Evolutionary conservation across 345 rosid species (phyloP).

Genomic region (Psidium friedrichsthalianum): DNA sequence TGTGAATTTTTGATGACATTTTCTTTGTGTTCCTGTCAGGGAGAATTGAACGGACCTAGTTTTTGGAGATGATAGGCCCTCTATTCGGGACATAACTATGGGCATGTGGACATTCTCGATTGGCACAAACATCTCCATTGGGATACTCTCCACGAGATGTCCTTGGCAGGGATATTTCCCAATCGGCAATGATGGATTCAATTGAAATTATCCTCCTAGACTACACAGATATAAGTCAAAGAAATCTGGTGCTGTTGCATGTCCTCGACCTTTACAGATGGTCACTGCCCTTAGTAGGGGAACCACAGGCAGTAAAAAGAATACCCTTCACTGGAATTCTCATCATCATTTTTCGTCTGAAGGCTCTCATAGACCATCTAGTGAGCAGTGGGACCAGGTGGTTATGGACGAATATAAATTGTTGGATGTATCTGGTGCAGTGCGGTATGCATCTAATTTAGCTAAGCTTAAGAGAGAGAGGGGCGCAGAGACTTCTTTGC

Average conservation of each 20-base stretch:
- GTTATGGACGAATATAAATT: constrained; percentile 57
- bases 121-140: constrained; percentile 36
- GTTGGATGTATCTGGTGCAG: constrained; percentile 77
- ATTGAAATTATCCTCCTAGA: constrained; percentile 22
- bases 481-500: constrained; percentile 61
- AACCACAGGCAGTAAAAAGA: constrained; percentile 37
- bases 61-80: constrained; percentile 58
- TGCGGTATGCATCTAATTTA: constrained; percentile 44
- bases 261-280: background rate
- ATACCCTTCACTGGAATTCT: constrained; percentile 16
- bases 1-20: constrained; percentile 4
- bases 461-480: constrained; percentile 77
- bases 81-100: constrained; percentile 40
- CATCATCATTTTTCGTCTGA: constrained; percentile 4
- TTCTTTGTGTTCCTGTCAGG: constrained; percentile 25
- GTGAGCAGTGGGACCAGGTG: constrained; percentile 32
- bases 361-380: constrained; percentile 23
- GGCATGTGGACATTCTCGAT: constrained; percentile 40
- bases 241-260: background rate
- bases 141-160: constrained; percentile 37
- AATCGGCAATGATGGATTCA: constrained; percentile 27
- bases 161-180: constrained; percentile 32
- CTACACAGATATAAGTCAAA: constrained; percentile 35
- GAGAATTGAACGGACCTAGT: constrained; percentile 52
- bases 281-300: constrained; percentile 12